Base-by-base conservation (phyloP, 108 stramenopile genomes). In the Skeletonema tropicum region DNA sequence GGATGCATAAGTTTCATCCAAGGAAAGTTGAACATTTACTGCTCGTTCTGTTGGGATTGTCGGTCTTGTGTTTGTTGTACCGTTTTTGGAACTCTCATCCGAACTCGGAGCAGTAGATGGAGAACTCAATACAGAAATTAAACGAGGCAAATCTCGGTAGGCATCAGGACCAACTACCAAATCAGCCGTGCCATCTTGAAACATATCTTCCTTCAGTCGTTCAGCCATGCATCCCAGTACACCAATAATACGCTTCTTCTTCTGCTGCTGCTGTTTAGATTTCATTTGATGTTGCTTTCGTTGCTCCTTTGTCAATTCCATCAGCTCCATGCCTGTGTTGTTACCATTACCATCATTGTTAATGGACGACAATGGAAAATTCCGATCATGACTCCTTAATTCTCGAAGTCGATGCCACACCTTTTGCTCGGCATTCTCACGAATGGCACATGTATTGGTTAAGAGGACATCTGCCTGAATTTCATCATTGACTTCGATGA, bases 141-240 rank as follows among this genome's bases (percentile, higher is more conserved):
- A 74, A 8, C 88, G 74, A 9, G 98, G 98, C n/a, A 99, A 85
- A 79, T 98, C 97, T 12, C 98, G 89, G 75, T 99, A 99, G 17
- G 98, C 98, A 84, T 99, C 99, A 0, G 99, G 99, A 10, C 99
- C 99, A 8, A 92, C 97, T 2, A 99, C 94, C 25, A 99, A 41
- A 86, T 99, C 98, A 19, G 87, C 95, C 46, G 92, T 81, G 57
- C 85, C 84, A 30, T 95, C 90, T 68, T 89, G 78, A 57, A 99
- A 87, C 59, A 99, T 85, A n/a, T 94, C 83, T 35, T 89, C 85
- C 82, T 99, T 96, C 14, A 99, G 74, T 4, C 99, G 88, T 85
- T 99, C 99, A 15, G 99, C 98, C 99, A 99, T 99, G 86, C 99
- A 99, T 1, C 99, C 99, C 62, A 99, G 79, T 10, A 99, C 94